Conservation (phyloP, 2,329 filamentous ascomycete species). For the Acrocalymma vagum region DNA sequence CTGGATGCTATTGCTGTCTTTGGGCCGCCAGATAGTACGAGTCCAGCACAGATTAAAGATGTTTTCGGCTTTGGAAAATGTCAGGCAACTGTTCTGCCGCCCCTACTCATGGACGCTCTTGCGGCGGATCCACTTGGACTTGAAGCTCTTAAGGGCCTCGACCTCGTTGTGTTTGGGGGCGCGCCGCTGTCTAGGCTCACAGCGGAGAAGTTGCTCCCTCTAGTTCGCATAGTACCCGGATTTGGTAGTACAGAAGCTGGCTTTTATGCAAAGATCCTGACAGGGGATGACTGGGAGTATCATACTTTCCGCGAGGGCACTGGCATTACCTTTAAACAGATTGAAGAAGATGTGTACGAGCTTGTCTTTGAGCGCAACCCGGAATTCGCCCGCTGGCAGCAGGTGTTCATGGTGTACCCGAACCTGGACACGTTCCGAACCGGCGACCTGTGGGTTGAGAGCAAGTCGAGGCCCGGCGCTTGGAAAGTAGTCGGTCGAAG, state of each 20-base stretch:
- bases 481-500: constrained; percentile 33
- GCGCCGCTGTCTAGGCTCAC: constrained; percentile 7
- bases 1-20: constrained; percentile 4
- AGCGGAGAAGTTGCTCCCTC: constrained; percentile 7
- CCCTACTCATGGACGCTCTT: constrained; percentile 11
- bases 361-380: constrained; percentile 12
- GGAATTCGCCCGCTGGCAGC: constrained; percentile 19
- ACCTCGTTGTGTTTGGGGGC: constrained; percentile 18
- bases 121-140: constrained; percentile 7
- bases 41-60: constrained; percentile 7
- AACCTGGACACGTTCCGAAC: constrained; percentile 27
- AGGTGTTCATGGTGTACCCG: constrained; percentile 32
- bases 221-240: constrained; percentile 9
- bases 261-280: constrained; percentile 2
- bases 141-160: constrained; percentile 6
- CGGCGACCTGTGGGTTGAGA: constrained; percentile 28
- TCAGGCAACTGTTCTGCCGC: constrained; percentile 8
- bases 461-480: not conserved
- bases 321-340: constrained; percentile 17
- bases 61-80: constrained; percentile 5
- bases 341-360: constrained; percentile 14
- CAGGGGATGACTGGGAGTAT: constrained; percentile 23
- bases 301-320: constrained; percentile 14
- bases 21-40: constrained; percentile 8
- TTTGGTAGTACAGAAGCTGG: constrained; percentile 23